Percentiles rank a stretch among this genome's conserved stretches.
These are phyloP conservation scores for Lunularia cruciata DNA, from an alignment of 225 moss, liverwort and hornwort genomes.

Conservation along the genomic window DNA sequence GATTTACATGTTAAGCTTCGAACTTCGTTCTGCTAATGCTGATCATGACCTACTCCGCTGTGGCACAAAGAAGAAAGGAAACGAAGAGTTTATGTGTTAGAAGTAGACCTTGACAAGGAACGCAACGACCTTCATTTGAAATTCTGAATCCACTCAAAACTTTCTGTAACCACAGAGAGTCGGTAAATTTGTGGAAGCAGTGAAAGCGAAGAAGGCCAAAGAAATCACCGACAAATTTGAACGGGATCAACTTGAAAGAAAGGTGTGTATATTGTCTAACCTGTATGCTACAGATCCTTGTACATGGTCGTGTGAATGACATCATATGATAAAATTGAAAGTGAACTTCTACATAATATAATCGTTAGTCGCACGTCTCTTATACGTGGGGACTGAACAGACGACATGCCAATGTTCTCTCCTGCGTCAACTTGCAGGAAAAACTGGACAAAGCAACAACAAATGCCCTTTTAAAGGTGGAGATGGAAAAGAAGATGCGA, in stretches of 20 bases:
- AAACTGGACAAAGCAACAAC: conserved; percentile 30
- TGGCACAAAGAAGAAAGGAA: too few species aligned
- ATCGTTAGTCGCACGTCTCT: background rate
- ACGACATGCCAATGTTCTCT: too few species aligned
- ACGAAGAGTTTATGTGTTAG: too few species aligned
- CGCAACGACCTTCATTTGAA: background rate
- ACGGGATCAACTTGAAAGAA: conserved; percentile 36
- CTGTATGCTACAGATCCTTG: background rate
- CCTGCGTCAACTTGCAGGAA: conserved; percentile 23
- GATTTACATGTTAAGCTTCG: background rate
- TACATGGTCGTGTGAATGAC: too few species aligned
- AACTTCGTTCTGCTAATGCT: too few species aligned
- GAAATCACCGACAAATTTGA: conserved; percentile 43
- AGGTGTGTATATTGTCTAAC: conserved; percentile 16
- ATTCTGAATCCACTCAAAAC: background rate
- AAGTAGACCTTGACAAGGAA: background rate
- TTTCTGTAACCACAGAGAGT: conserved; percentile 35
- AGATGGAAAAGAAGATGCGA: conserved; percentile 11
- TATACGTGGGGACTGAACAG: background rate
- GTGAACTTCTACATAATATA: too few species aligned
- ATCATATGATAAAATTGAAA: too few species aligned
- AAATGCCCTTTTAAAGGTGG: conserved; percentile 5
- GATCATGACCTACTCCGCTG: too few species aligned
- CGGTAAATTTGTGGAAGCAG: conserved; percentile 28
- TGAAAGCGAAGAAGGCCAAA: conserved; percentile 32